A percentile compares a stretch with the other conserved stretches of the same genome.
These are phyloP conservation scores for Trichocladium antarcticum DNA, from an alignment of 495 filamentous ascomycete genomes.

Conservation along the genomic window DNA sequence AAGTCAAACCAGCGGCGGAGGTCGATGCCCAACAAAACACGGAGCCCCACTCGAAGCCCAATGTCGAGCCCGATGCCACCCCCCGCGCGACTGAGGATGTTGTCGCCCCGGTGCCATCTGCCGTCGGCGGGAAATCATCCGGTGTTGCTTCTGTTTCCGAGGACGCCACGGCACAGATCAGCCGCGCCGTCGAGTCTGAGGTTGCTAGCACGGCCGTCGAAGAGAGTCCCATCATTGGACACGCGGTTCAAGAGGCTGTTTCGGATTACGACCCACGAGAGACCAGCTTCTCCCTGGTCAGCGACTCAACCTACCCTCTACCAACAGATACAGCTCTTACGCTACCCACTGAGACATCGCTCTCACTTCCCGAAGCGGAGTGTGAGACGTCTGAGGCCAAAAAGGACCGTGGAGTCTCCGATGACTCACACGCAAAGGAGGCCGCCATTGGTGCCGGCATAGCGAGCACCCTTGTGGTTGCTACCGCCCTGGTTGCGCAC, in stretches of 20 bases:
- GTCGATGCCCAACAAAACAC: constrained; percentile 3
- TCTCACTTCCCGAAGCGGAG: not conserved
- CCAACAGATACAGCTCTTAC: constrained; percentile 9
- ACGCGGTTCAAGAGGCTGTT: not conserved
- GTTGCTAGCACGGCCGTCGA: not conserved
- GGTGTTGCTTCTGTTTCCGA: not conserved
- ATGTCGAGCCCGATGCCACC: not conserved
- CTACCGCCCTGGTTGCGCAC: constrained; percentile 16
- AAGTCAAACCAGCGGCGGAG: too few species aligned
- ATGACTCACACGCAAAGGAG: constrained; percentile 11
- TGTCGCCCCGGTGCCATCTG: not conserved
- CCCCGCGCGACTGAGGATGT: not conserved
- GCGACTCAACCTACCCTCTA: constrained; percentile 9
- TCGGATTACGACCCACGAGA: constrained; percentile 7
- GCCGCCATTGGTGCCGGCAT: constrained; percentile 21
- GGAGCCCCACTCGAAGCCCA: not conserved
- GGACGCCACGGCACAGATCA: not conserved
- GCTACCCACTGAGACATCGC: constrained; percentile 9
- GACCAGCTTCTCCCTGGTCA: constrained; percentile 5
- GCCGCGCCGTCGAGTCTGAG: not conserved
- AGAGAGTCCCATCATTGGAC: constrained; percentile 2
- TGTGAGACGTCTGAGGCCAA: not conserved
- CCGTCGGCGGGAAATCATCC: not conserved
- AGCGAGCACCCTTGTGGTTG: constrained; percentile 14
- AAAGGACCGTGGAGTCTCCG: not conserved